phyloP scores from a whole-genome alignment of 1,284 basidiomycete genomes.

The Tausonia pullulans region DNA sequence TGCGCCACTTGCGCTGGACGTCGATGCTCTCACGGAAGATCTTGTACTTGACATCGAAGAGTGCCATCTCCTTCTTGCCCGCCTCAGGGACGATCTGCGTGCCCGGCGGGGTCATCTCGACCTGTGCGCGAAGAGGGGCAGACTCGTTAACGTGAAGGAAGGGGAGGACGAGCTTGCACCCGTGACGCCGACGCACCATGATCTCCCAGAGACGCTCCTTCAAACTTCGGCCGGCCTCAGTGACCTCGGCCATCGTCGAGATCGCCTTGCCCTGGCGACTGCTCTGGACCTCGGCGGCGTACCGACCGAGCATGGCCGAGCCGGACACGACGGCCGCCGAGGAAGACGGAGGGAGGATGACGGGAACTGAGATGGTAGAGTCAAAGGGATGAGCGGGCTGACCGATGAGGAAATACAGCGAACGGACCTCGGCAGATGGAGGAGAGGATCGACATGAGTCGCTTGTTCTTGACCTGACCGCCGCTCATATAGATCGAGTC shows the following conservation, averaged over 20 bases:
- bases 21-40: slow-evolving; percentile 84
- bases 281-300: slow-evolving; percentile 56
- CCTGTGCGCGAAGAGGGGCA: slow-evolving; percentile 36
- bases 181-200: slow-evolving; percentile 51
- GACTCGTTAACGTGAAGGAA: not conserved
- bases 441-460: slow-evolving; percentile 79
- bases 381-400: too few relatives aligned
- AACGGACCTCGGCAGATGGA: slow-evolving; percentile 50
- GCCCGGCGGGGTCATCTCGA: slow-evolving; percentile 83
- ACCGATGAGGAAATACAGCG: too few relatives aligned
- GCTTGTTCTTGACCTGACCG: slow-evolving; percentile 74
- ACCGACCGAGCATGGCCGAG: slow-evolving; percentile 82
- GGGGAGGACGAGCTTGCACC: not conserved
- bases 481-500: slow-evolving; percentile 83
- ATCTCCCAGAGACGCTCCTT: slow-evolving; percentile 74
- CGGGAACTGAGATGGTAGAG: slow-evolving; percentile 43
- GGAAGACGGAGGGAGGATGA: slow-evolving; percentile 68
- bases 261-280: slow-evolving; percentile 29
- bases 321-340: slow-evolving; percentile 82
- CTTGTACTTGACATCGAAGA: slow-evolving; percentile 84
- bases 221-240: slow-evolving; percentile 43
- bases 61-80: slow-evolving; percentile 48
- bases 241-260: slow-evolving; percentile 36
- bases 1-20: slow-evolving; percentile 50
- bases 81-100: slow-evolving; percentile 59